Conservation (phyloP, 2,329 filamentous ascomycete species). For the Alternaria infectoria region DNA sequence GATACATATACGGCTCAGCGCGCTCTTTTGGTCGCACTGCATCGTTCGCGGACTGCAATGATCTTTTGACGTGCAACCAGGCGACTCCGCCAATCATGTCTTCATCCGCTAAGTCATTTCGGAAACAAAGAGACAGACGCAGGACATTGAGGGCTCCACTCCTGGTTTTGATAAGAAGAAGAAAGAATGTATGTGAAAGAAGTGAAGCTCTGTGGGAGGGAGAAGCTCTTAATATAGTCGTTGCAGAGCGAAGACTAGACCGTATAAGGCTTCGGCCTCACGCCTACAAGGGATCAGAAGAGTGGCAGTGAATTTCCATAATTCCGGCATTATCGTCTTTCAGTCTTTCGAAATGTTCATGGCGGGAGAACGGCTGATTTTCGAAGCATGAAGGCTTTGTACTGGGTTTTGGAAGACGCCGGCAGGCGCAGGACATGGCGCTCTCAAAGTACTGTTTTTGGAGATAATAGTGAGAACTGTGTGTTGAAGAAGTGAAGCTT, state of each 20-base stretch:
- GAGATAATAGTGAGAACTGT: background rate
- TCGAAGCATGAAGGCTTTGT: background rate
- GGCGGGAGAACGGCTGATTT: background rate
- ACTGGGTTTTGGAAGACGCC: background rate
- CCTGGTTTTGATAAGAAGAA: too few species aligned
- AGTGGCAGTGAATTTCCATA: background rate
- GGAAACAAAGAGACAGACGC: too few species aligned
- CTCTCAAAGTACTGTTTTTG: too few species aligned
- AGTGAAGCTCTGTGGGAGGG: rapidly evolving
- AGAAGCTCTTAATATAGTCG: background rate
- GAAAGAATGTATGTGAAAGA: background rate
- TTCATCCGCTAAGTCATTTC: too few species aligned
- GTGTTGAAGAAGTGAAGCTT: background rate
- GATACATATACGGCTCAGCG: too few species aligned
- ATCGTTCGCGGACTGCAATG: too few species aligned
- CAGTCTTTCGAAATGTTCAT: background rate
- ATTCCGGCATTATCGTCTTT: rapidly evolving
- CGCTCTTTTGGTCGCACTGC: too few species aligned
- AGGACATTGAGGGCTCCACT: too few species aligned
- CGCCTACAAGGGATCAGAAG: background rate
- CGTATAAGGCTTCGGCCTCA: background rate
- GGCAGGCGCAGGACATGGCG: background rate
- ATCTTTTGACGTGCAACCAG: too few species aligned
- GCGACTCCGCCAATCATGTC: too few species aligned
- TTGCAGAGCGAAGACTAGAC: background rate